Conservation (phyloP, 345 rosid genomes). For the Iberis pinnata region DNA sequence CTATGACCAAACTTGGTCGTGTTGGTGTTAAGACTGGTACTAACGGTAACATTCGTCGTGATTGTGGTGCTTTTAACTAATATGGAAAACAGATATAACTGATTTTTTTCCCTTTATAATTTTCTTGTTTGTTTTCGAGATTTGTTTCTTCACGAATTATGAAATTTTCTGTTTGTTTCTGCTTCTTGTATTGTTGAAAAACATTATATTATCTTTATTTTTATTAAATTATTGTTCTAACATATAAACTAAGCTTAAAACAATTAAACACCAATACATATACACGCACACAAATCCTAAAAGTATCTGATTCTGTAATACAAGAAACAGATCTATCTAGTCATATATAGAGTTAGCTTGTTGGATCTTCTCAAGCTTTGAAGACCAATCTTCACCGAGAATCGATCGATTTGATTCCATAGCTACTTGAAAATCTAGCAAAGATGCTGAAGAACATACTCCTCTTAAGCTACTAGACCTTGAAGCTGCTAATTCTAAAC, state of each 20-base stretch:
- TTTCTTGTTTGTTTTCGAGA: constrained; percentile 3
- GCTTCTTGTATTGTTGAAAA: constrained; percentile 10
- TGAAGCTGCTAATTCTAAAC: constrained; percentile 45
- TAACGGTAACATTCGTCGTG: constrained; percentile 55
- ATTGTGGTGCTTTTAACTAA: constrained; percentile 48
- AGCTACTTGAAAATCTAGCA: constrained; percentile 58
- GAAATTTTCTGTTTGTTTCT: constrained; percentile 13
- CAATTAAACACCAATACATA: background rate
- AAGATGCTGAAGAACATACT: constrained; percentile 17
- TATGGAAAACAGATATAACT: too few species aligned
- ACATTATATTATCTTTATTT: background rate
- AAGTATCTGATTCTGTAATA: too few species aligned
- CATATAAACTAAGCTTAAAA: background rate
- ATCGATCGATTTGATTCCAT: constrained; percentile 46
- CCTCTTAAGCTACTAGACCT: constrained; percentile 27
- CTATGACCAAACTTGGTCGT: constrained; percentile 72
- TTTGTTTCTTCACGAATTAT: constrained; percentile 8
- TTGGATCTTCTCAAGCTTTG: constrained; percentile 45
- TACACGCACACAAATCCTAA: constrained; percentile 15
- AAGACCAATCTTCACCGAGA: constrained; percentile 55
- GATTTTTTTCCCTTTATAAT: background rate
- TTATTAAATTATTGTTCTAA: background rate
- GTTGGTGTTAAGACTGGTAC: constrained; percentile 56
- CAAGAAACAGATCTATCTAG: too few species aligned
- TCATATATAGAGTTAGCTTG: too few species aligned